Evolutionary conservation across 441 rosid species (phyloP).

Genomic region (Pelargonium myrrhifolium): DNA sequence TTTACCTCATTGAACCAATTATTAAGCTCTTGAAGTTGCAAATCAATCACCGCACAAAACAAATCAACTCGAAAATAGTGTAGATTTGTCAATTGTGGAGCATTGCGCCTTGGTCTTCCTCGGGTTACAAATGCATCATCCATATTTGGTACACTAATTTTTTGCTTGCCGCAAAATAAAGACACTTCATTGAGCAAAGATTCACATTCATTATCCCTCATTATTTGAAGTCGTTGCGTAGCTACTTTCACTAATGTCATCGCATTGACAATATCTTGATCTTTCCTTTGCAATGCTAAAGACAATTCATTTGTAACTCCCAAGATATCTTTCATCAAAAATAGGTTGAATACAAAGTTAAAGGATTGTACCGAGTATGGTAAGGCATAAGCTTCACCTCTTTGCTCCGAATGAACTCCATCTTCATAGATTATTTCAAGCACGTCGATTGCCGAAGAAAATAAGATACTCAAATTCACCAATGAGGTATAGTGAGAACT

Average conservation of each 20-base stretch:
- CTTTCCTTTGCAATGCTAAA: background rate
- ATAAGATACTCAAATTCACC: background rate
- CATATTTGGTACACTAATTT: background rate
- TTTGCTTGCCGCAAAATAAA: background rate
- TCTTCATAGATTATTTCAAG: slow-evolving; percentile 3
- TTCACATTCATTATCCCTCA: background rate
- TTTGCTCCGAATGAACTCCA: background rate
- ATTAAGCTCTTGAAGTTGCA: slow-evolving; percentile 9
- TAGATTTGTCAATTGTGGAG: slow-evolving; percentile 1
- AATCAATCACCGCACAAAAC: background rate
- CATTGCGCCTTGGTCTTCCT: background rate
- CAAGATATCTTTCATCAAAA: slow-evolving; percentile 1
- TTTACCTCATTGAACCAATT: background rate
- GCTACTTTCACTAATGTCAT: background rate
- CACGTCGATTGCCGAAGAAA: slow-evolving; percentile 4
- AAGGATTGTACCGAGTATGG: background rate
- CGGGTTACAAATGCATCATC: background rate
- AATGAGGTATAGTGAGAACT: slow-evolving; percentile 3
- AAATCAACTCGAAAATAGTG: background rate
- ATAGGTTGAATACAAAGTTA: slow-evolving; percentile 1
- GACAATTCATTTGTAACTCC: slow-evolving; percentile 8
- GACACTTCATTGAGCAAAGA: slow-evolving; percentile 1
- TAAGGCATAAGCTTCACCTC: background rate
- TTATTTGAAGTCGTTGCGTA: background rate
- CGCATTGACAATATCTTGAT: slow-evolving; percentile 17